Base-by-base conservation (phyloP, 2,329 filamentous ascomycete species). In the Laburnicola sp. region DNA sequence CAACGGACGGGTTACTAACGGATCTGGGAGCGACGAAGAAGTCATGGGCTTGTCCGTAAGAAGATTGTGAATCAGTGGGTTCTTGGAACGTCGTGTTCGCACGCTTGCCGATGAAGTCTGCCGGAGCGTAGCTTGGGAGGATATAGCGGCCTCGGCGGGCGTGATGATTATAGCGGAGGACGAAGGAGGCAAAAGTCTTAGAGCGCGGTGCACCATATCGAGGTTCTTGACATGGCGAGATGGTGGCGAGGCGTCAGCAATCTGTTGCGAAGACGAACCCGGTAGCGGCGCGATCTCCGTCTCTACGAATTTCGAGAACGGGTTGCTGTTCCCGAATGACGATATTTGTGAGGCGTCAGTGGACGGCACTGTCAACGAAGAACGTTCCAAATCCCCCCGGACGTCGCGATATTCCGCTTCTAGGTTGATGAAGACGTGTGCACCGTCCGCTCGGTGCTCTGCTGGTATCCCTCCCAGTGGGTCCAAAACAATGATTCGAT, bases 51-150 rank as follows among this genome's bases (percentile, higher is more conserved):
- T 95, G 74, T 99, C 94, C 2, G 94, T 99, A 7, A 99, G 81
- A 1, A 99, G 83, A 64, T 97, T 97, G 74, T 99, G 91, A 39
- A 99, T 94, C 1, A 99, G 78, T 0, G 92, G 91, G 63, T 99
- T 99, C 65, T 83, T 83, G 50, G 84, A 82, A 72, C 81, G 76
- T 70, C 81, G 78, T 46, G 82, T 84, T 50, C 77, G 77, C 51
- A 84, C 78, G 43, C 79, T 78, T 4, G 77, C 53, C 47, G 66
- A 48, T 54, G 65, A 39, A 57, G 35, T 44, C 4, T 66, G 3
- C 61, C 57, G 4, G 54, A 57, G 22, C 16, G 45, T 59, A 7
- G 63, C 61, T 35, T 68, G 69, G 10, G 78, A 73, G 30, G 81
- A 83, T 53, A 80, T 83, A 54, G 92, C 91, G 10, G 91, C 92